Conservation (phyloP, 148 eudicot genomes). For the Rhododendron molle region DNA sequence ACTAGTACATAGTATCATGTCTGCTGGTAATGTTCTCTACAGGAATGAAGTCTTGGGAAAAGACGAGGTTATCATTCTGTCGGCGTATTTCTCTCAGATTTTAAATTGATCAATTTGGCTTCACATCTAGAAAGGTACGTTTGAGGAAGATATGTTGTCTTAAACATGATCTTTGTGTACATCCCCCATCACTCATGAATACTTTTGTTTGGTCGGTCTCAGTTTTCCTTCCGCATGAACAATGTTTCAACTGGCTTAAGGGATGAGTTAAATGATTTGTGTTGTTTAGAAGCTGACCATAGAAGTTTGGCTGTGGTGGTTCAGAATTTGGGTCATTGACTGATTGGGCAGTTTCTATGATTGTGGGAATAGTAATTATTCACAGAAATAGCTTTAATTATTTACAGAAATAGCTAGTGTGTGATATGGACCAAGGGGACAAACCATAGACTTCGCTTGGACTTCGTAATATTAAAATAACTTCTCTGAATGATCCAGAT, state of each 20-base stretch:
- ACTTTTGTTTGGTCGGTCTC: background rate
- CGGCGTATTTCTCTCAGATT: conserved; percentile 56
- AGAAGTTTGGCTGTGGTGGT: background rate
- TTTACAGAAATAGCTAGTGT: background rate
- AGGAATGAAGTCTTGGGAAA: conserved; percentile 63
- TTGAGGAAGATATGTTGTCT: background rate
- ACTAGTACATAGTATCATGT: background rate
- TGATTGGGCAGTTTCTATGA: background rate
- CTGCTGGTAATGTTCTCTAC: conserved; percentile 17
- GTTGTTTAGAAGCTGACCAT: background rate
- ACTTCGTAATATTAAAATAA: background rate
- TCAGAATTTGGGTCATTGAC: background rate
- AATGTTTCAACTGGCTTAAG: background rate
- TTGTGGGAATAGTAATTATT: too few relatives aligned
- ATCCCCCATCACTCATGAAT: background rate
- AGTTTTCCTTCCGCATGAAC: background rate
- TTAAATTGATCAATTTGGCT: conserved; percentile 14
- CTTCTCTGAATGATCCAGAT: background rate
- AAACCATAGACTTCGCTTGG: background rate
- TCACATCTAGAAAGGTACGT: conserved; percentile 3
- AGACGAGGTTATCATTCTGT: conserved; percentile 44
- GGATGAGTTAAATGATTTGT: background rate
- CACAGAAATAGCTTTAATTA: too few relatives aligned
- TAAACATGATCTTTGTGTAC: background rate
- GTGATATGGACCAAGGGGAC: background rate